Evolutionary conservation across 805 yeast species (phyloP).

Genomic region (Yamadazyma scolyti): DNA sequence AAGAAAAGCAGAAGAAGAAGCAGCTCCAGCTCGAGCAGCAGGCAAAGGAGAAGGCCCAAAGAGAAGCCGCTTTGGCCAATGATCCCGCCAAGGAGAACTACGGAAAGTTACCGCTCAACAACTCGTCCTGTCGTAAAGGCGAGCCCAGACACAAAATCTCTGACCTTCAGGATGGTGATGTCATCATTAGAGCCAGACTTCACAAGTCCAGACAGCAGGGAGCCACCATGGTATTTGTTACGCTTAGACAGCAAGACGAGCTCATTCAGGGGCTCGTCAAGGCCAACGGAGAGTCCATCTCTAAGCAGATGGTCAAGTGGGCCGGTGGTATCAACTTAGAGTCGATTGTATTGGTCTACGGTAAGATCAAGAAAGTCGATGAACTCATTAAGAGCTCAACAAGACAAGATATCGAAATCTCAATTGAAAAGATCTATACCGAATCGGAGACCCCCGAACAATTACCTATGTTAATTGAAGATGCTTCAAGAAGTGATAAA

Average conservation of each 20-base stretch:
- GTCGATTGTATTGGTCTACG: conserved; percentile 87
- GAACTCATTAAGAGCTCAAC: conserved; percentile 89
- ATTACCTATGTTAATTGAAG: conserved; percentile 93
- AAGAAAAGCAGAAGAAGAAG: conserved; percentile 88
- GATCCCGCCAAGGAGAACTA: conserved; percentile 87
- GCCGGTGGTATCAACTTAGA: conserved; percentile 81
- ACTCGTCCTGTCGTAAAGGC: conserved; percentile 69
- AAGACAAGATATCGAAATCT: conserved; percentile 84
- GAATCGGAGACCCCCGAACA: conserved; percentile 88
- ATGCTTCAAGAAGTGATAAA: conserved; percentile 91
- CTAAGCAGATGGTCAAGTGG: conserved; percentile 98
- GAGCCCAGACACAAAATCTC: conserved; percentile 56
- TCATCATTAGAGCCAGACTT: conserved; percentile 88
- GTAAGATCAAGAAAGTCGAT: conserved; percentile 76
- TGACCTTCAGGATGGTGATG: conserved; percentile 67
- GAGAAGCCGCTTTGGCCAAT: conserved; percentile 60
- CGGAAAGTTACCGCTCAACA: conserved; percentile 86
- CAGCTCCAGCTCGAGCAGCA: conserved; percentile 87
- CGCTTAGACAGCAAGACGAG: conserved; percentile 86
- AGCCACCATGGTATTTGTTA: conserved; percentile 86
- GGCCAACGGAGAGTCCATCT: conserved; percentile 67
- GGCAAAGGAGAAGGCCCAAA: conserved; percentile 82
- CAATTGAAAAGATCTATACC: conserved; percentile 66
- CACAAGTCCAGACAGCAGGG: conserved; percentile 95
- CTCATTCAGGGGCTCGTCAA: conserved; percentile 82